Conservation (phyloP, 2,329 filamentous ascomycete genomes). For the Stachybotrys echinatus region DNA sequence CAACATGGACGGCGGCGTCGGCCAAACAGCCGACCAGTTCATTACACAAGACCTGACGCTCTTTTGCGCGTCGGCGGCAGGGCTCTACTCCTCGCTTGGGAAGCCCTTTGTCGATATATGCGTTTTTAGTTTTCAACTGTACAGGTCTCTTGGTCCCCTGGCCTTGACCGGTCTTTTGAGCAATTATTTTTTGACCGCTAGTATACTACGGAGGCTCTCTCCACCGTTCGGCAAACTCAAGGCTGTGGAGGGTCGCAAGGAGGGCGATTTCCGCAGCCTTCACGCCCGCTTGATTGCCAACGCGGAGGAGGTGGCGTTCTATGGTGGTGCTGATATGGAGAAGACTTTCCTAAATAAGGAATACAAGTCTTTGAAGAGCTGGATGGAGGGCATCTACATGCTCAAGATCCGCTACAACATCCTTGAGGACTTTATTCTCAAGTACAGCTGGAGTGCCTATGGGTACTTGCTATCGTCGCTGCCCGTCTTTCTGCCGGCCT, state of each 20-base stretch:
- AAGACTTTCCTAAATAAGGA: conserved; percentile 87
- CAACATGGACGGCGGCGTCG: conserved; percentile 89
- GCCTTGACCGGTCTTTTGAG: conserved; percentile 80
- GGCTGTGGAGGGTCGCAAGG: conserved; percentile 88
- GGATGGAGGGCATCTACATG: conserved; percentile 98
- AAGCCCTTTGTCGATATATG: conserved; percentile 96
- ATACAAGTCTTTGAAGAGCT: conserved; percentile 86
- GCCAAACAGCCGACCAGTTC: conserved; percentile 89
- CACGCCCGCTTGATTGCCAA: conserved; percentile 93
- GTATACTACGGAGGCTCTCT: conserved; percentile 79
- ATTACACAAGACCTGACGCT: conserved; percentile 95
- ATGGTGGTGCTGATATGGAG: conserved; percentile 92
- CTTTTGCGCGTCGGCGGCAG: conserved; percentile 89
- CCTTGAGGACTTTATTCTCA: conserved; percentile 94
- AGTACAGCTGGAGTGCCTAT: conserved; percentile 98
- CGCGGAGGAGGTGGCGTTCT: conserved; percentile 96
- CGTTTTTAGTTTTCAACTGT: conserved; percentile 97
- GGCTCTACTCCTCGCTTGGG: conserved; percentile 92
- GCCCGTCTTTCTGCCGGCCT: conserved; percentile 88
- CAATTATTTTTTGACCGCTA: conserved; percentile 93
- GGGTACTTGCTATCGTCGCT: conserved; percentile 91
- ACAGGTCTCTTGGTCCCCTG: conserved; percentile 81
- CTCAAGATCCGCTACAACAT: conserved; percentile 99
- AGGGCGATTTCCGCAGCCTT: conserved; percentile 88
- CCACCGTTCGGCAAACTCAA: conserved; percentile 97